Evolutionary conservation across 164 flowering plant species (phyloP), one percentile per base, ranked within the genome.

Genomic region (Magnolia kwangsiensis): DNA sequence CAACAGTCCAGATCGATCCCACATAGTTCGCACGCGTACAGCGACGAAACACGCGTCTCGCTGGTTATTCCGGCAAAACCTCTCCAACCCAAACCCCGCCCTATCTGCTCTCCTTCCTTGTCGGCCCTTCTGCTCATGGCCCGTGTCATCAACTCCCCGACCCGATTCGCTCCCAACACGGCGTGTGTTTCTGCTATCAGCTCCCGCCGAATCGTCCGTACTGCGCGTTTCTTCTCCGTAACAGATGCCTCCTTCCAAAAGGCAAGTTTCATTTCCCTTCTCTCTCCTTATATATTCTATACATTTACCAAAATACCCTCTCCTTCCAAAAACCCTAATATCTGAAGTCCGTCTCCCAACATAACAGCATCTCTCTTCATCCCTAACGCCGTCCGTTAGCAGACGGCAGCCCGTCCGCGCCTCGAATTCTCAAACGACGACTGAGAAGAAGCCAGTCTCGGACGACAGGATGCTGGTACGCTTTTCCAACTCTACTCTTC

Each of bases 391-490:
- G 49, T 49, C 37, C n/a, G 24, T 51, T 1, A 71, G 72, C 61
- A 66, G 63, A 72, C 79, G 65, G 72, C 80, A 79, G 49, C 80
- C 80, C 2, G 58, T 81, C 70, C 24, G 63, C 18, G 63, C 79
- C 9, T 85, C 82, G 59, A 87, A 72, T 72, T 78, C 87, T 67
- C 86, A 79, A 24, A 81, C 80, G 78, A 82, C 86, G 70, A 80
- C 79, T 29, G 90, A 86, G 79, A 84, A 79, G 65, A 81, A 72
- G 29, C 29, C 86, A 0, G 14, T 72, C 65, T 59, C 86, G 0
- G 86, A 79, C 19, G 84, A 88, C 16, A 78, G 84, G 82, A 87
- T 90, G 93, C 88, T 90, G 67, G 93, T 89, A 13, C 37, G 84
- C 75, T 70, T 64, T 45, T 5, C 50, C 23, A n/a, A 1, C 67